phyloP scores from a whole-genome alignment of 2,329 filamentous ascomycete genomes.

The Xylariaceae sp. region DNA sequence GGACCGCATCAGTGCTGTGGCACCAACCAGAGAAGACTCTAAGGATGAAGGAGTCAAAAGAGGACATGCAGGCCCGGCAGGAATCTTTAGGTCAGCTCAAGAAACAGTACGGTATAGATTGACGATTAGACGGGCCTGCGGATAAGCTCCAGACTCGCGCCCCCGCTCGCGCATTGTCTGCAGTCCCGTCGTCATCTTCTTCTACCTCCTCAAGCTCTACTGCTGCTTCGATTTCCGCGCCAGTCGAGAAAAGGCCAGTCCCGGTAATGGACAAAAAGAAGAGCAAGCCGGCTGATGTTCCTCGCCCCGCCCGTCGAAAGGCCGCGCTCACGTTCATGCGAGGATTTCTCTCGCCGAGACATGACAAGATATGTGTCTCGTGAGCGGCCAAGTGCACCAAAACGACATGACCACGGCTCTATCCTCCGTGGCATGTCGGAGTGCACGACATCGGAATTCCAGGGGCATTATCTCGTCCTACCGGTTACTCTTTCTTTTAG shows the following conservation, averaged over 20 bases:
- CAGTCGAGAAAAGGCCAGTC: conserved; percentile 24
- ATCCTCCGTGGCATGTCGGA: background rate
- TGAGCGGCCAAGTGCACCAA: conserved; percentile 18
- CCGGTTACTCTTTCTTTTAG: conserved; percentile 4
- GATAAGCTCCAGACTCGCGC: conserved; percentile 42
- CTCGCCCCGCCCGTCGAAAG: conserved; percentile 29
- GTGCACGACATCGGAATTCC: conserved; percentile 14
- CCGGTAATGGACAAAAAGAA: conserved; percentile 25
- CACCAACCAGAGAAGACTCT: conserved; percentile 63
- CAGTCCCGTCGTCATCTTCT: conserved; percentile 55
- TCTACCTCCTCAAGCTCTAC: conserved; percentile 26
- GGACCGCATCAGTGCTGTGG: conserved; percentile 49
- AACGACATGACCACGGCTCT: conserved; percentile 9
- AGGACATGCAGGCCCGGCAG: conserved; percentile 88
- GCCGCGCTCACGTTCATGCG: conserved; percentile 29
- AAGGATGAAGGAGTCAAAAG: conserved; percentile 89
- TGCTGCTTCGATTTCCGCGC: conserved; percentile 21
- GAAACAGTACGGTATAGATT: conserved; percentile 97
- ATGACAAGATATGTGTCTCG: conserved; percentile 31
- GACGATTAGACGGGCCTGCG: conserved; percentile 71
- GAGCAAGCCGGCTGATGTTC: conserved; percentile 27
- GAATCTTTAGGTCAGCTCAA: conserved; percentile 98
- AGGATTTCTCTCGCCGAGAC: conserved; percentile 29
- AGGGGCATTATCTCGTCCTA: conserved; percentile 13
- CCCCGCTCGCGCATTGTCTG: conserved; percentile 42